Evolutionary conservation across 1,284 basidiomycete species (phyloP).

Genomic region (Takashimella koratensis): DNA sequence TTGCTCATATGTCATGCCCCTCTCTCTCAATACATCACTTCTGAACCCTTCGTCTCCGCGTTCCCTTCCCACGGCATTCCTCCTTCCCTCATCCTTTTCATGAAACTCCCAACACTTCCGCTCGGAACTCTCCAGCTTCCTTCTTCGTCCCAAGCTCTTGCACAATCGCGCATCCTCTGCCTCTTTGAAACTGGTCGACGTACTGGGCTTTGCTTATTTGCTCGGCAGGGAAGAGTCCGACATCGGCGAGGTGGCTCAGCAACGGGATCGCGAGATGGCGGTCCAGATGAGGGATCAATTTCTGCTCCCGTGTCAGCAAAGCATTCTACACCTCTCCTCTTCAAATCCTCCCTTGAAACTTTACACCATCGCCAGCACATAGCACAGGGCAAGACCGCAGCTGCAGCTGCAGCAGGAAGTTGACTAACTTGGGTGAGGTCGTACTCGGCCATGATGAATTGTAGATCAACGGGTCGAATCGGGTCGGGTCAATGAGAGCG

Average conservation of each 20-base stretch:
- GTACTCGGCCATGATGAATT: conserved; percentile 67
- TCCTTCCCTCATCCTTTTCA: background rate
- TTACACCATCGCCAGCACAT: too few species aligned
- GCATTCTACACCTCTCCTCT: too few species aligned
- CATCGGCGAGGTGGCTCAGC: conserved; percentile 73
- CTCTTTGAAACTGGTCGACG: too few species aligned
- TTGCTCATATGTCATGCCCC: too few species aligned
- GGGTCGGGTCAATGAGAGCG: too few species aligned
- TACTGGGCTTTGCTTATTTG: conserved; percentile 48
- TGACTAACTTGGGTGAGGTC: conserved; percentile 63
- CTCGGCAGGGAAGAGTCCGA: conserved; percentile 39
- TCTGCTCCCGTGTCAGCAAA: conserved; percentile 52
- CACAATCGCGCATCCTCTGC: too few species aligned
- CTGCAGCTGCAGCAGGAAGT: conserved; percentile 1
- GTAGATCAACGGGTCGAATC: background rate
- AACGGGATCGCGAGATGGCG: conserved; percentile 90
- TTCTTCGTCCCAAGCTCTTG: background rate
- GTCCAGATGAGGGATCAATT: conserved; percentile 88
- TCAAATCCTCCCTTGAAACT: too few species aligned
- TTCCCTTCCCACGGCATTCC: background rate
- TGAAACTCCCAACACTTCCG: background rate
- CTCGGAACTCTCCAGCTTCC: background rate
- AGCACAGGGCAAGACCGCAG: too few species aligned
- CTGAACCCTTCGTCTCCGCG: too few species aligned
- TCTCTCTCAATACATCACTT: too few species aligned